Conservation (phyloP, 1,139 yeast genomes). For the Magnusiomyces sp. region DNA sequence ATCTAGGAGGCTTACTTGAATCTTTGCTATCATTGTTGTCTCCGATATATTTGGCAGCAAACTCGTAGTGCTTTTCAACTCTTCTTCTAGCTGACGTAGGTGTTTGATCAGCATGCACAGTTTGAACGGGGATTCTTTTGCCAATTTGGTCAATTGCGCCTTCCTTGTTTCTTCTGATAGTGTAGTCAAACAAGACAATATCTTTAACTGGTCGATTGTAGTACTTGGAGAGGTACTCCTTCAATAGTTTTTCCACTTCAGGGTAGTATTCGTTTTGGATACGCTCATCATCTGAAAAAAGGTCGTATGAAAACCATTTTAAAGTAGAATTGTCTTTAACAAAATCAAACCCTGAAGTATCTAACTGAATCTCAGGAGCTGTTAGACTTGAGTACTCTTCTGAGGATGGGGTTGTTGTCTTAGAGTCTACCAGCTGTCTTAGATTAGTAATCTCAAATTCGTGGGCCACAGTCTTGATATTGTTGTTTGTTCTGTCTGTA, state of each 20-base stretch:
- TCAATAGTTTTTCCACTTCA: slow-evolving; percentile 15
- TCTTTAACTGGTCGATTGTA: slow-evolving; percentile 18
- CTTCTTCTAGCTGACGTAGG: slow-evolving; percentile 20
- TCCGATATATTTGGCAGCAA: no score
- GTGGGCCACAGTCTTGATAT: no score
- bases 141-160: slow-evolving; percentile 7
- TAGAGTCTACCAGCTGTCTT: no score
- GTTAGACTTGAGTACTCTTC: neutral
- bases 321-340: slow-evolving; percentile 4
- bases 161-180: slow-evolving; percentile 18
- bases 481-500: no score
- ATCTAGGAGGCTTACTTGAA: slow-evolving; percentile 15
- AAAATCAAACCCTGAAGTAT: slow-evolving; percentile 10
- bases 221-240: slow-evolving; percentile 5
- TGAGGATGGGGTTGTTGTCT: no score
- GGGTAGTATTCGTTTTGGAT: slow-evolving; percentile 19
- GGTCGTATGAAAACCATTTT: slow-evolving; percentile 8
- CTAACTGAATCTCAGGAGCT: neutral
- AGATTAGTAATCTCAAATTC: no score
- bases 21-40: slow-evolving; percentile 17
- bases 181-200: slow-evolving; percentile 22
- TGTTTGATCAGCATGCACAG: slow-evolving; percentile 24
- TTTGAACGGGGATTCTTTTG: slow-evolving; percentile 19
- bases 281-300: slow-evolving; percentile 17
- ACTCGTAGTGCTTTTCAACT: slow-evolving; percentile 19